Base-by-base conservation (phyloP, 768 basidiomycete genomes). In the Leucosporidium scottii region DNA sequence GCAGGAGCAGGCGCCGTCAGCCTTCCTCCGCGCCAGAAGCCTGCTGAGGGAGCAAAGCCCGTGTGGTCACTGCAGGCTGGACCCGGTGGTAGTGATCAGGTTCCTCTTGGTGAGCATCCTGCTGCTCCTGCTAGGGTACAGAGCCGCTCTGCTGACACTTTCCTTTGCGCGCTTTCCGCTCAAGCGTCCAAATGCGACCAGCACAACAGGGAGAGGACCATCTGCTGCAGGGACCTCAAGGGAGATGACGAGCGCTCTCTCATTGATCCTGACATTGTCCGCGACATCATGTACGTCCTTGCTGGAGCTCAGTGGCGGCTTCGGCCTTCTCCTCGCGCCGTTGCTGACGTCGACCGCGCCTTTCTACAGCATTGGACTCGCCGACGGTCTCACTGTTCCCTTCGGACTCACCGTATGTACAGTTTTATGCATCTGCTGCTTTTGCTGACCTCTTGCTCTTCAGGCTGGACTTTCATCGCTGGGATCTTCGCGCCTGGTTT, bases 141-240 rank as follows among this genome's bases (percentile, higher is more conserved):
- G 18, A 28, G 21, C 39, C n/a, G 39, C 7, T 17, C 8, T 44
- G 39, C 39, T 44, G 39, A 20, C 59, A 34, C 10, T 34, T 8
- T 28, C 8, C 5, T 15, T 10, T 25, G 23, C 55, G 12, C 28
- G 48, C 30, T 56, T 23, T 30, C 48, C 39, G 39, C 39, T 44
- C 8, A 8, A 72, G 71, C 65, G 10, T 59, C 67, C n/a, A 72
- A 72, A 49, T 72, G 71, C 65, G 71, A 72, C 56, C 27, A 66
- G 23, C 71, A 72, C 67, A 63, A 72, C 55, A 59, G 71, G 25
- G 71, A 72, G 36, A 59, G 72, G 10, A 68, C 66, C 10, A 64
- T 92, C 6, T 94, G 93, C 79, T 96, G 92, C 81, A 88, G 90
- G 74, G 90, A 93, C 63, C 84, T 94, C 66, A 90, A 85, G 75